Conservation (phyloP, 805 yeast species). For the Cephaloascus fragrans region DNA sequence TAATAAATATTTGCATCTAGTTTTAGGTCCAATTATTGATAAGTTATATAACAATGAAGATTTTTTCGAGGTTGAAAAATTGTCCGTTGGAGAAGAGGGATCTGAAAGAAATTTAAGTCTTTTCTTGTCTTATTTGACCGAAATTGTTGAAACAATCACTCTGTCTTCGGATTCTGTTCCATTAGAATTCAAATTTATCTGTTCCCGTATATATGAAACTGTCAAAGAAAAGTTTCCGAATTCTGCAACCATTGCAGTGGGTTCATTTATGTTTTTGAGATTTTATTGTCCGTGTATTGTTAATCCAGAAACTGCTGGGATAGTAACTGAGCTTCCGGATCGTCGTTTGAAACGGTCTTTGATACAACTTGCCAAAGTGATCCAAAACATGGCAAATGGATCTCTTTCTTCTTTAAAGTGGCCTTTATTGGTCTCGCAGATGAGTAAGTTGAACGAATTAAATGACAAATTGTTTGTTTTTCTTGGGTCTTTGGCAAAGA, state of each 20-base stretch:
- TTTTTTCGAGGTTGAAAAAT: constrained; percentile 57
- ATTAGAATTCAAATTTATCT: constrained; percentile 57
- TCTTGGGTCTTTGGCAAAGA: constrained; percentile 13
- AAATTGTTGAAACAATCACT: constrained; percentile 50
- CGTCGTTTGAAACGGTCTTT: constrained; percentile 47
- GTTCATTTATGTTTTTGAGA: constrained; percentile 77
- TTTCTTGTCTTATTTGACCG: constrained; percentile 47
- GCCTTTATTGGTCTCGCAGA: constrained; percentile 37
- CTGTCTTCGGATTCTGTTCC: constrained; percentile 54
- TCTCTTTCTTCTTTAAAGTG: constrained; percentile 56
- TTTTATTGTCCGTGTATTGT: constrained; percentile 85
- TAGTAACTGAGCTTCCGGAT: constrained; percentile 7
- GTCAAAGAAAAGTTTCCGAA: constrained; percentile 57
- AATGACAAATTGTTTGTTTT: constrained; percentile 18
- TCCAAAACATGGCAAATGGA: constrained; percentile 85
- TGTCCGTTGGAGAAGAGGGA: constrained; percentile 22
- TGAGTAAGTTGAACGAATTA: constrained; percentile 24
- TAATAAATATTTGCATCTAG: constrained; percentile 38
- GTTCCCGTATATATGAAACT: constrained; percentile 51
- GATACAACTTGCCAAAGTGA: constrained; percentile 69
- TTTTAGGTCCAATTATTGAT: constrained; percentile 47
- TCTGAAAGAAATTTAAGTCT: constrained; percentile 27
- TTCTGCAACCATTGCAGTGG: constrained; percentile 63
- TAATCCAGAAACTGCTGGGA: constrained; percentile 57
- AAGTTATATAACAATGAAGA: constrained; percentile 39